Conservation (phyloP, 2,329 filamentous ascomycete genomes). For the Chaetomiaceae sp. region DNA sequence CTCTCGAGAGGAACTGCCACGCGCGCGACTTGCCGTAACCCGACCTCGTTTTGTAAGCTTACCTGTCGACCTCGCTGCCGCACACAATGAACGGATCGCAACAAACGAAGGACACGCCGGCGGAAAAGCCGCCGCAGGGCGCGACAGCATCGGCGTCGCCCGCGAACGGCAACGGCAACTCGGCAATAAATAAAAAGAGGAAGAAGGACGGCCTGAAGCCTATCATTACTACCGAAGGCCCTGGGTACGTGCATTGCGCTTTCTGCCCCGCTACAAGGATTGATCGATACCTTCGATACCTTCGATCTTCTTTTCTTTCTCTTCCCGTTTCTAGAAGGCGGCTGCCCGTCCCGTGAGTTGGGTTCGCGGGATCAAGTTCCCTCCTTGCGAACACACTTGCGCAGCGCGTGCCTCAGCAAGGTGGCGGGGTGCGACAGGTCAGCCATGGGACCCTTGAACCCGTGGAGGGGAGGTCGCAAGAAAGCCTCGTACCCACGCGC, state of each 20-base stretch:
- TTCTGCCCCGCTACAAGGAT: slow-evolving; percentile 15
- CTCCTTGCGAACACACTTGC: slow-evolving; percentile 15
- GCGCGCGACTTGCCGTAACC: slow-evolving; percentile 1
- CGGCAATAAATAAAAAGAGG: slow-evolving; percentile 58
- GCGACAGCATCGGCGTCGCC: slow-evolving; percentile 17
- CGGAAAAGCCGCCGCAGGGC: slow-evolving; percentile 21
- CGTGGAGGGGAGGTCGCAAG: slow-evolving; percentile 15
- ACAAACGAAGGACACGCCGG: slow-evolving; percentile 20
- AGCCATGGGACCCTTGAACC: slow-evolving; percentile 14
- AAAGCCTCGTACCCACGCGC: slow-evolving; percentile 22
- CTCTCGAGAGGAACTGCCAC: slow-evolving; percentile 10
- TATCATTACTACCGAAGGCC: slow-evolving; percentile 65
- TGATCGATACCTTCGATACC: slow-evolving; percentile 5
- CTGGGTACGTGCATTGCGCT: slow-evolving; percentile 36
- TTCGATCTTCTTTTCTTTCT: neutral
- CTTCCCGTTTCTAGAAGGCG: slow-evolving; percentile 1
- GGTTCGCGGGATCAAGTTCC: slow-evolving; percentile 1
- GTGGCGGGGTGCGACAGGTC: slow-evolving; percentile 28
- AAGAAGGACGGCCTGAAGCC: slow-evolving; percentile 72
- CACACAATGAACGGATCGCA: slow-evolving; percentile 29
- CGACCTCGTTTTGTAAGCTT: slow-evolving; percentile 9
- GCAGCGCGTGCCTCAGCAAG: slow-evolving; percentile 16
- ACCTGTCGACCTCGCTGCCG: slow-evolving; percentile 9
- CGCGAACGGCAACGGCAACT: slow-evolving; percentile 28
- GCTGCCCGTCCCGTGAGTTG: slow-evolving; percentile 1